Base-by-base conservation (phyloP, 2,329 filamentous ascomycete species). In the Bretziella fagacearum region DNA sequence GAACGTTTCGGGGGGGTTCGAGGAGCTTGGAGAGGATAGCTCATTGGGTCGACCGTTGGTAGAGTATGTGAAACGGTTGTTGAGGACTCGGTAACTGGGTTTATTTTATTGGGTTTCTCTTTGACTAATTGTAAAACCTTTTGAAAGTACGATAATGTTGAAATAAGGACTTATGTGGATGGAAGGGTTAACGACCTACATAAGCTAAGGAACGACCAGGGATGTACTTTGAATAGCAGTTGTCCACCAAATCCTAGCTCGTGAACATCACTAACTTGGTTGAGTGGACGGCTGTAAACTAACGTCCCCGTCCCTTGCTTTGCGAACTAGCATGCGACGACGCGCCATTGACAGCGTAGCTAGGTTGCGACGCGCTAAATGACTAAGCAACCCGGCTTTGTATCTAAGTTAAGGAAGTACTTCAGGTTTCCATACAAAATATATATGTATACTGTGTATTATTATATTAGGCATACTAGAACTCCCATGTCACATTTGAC, bases 11-110 rank as follows among this genome's bases (percentile, higher is more conserved):
- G 49, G 17, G 49, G 49, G 29, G 49, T 48, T 17, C 45, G 45
- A 46, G 49, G 46, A 32, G 42, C 48, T 44, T 47, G 49, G 15
- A 42, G 35, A 29, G 49, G 49, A 32, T 51, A 46, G 42, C 27
- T 51, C 46, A 48, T 48, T 51, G 20, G 49, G 32, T 17, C 33
- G 18, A 39, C 7, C 13, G 15, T 13, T 13, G 22, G 7, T 13
- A 40, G 7, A 5, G 27, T 30, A 30, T 30, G 10, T 30, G n/a
- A n/a, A n/a, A n/a, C n/a, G 10, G 32, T 35, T n/a, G n/a, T n/a
- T n/a, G n/a, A n/a, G n/a, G n/a, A n/a, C n/a, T n/a, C n/a, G n/a
- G n/a, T n/a, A n/a, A n/a, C n/a, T n/a, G n/a, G n/a, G n/a, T n/a
- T n/a, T n/a, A n/a, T n/a, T n/a, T n/a, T n/a, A n/a, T n/a, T n/a